phyloP scores from a whole-genome alignment of 257 asterid species.

The Pogostemon cablin region DNA sequence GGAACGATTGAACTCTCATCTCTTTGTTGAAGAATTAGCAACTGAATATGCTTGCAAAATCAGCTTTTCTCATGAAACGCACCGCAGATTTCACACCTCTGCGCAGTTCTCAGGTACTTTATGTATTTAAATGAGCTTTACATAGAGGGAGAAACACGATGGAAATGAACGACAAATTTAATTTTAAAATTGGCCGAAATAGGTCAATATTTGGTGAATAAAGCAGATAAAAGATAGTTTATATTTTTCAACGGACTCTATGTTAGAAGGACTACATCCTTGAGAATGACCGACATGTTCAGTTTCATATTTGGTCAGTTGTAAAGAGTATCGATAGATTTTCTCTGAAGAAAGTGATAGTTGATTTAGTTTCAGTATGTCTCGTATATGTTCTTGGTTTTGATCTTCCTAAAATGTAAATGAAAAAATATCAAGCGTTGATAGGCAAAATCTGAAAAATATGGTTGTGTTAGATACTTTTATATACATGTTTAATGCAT shows the following conservation, averaged over 20 bases:
- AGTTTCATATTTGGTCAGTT: not conserved
- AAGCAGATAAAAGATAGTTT: not conserved
- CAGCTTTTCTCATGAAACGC: constrained; percentile 27
- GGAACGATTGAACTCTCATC: constrained; percentile 29
- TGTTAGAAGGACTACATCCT: too few relatives aligned
- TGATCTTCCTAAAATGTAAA: not conserved
- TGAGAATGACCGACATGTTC: not conserved
- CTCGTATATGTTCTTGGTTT: not conserved
- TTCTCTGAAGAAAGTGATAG: constrained; percentile 16
- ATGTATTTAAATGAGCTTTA: not conserved
- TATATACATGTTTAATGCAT: not conserved
- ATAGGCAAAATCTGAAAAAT: not conserved
- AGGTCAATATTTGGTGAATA: constrained; percentile 9
- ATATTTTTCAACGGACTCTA: not conserved
- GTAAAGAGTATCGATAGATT: constrained; percentile 3
- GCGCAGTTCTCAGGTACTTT: constrained; percentile 40
- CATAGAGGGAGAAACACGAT: not conserved
- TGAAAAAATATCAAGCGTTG: not conserved
- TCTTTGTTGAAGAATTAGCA: constrained; percentile 21
- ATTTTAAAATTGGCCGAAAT: not conserved
- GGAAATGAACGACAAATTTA: not conserved
- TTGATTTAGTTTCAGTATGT: constrained; percentile 10
- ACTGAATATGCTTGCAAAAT: constrained; percentile 21
- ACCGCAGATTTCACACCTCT: constrained; percentile 42
- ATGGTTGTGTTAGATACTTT: not conserved